These are phyloP conservation scores for Tulasnella sp. DNA, from an alignment of 768 basidiomycete genomes.

Conservation along the genomic window DNA sequence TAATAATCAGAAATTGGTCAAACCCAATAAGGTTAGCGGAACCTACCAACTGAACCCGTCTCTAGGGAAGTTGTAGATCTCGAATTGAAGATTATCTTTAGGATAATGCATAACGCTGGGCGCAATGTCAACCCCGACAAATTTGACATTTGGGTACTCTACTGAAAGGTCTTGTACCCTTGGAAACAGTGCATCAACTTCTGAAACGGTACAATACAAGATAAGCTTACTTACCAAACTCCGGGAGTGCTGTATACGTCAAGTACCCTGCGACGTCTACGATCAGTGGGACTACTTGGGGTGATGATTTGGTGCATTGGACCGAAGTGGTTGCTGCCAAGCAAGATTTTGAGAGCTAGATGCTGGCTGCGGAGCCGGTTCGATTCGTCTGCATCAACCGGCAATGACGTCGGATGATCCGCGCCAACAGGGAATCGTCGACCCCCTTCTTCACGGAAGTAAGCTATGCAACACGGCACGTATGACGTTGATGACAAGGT, in stretches of 20 bases:
- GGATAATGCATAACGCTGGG: conserved; percentile 7
- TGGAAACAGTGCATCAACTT: neutral
- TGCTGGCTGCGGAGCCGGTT: conserved; percentile 7
- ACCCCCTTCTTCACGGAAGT: conserved; percentile 14
- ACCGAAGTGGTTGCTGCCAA: conserved; percentile 12
- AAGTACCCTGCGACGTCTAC: conserved; percentile 9
- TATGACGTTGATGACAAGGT: neutral
- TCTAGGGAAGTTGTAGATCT: conserved; percentile 15
- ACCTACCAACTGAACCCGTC: neutral
- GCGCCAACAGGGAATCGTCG: conserved; percentile 12
- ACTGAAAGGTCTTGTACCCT: conserved; percentile 12
- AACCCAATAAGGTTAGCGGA: neutral
- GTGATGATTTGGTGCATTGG: conserved; percentile 7
- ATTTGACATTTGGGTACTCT: conserved; percentile 13
- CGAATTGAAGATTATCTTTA: conserved; percentile 10
- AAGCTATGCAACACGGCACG: conserved; percentile 2
- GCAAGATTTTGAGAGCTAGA: conserved; percentile 7
- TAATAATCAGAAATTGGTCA: neutral
- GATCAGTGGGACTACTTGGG: neutral
- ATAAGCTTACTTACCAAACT: conserved; percentile 10
- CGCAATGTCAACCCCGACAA: conserved; percentile 14
- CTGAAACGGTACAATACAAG: neutral
- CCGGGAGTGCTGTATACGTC: conserved; percentile 15
- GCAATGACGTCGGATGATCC: conserved; percentile 10
- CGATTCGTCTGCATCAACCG: conserved; percentile 5